phyloP scores from a whole-genome alignment of 1,284 basidiomycete species.

The Erythrobasidium hasegawianum region DNA sequence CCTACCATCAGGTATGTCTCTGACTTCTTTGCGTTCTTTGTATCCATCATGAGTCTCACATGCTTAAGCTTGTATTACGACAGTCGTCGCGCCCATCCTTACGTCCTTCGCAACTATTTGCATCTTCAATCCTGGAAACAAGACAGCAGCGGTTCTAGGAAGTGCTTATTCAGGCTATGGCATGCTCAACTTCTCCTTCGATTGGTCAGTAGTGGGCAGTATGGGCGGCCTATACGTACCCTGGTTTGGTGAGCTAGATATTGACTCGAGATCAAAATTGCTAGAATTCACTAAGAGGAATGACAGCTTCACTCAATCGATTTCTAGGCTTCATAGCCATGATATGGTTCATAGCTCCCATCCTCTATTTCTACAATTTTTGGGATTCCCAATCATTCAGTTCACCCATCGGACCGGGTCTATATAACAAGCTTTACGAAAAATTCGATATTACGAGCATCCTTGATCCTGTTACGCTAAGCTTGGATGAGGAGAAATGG shows the following conservation, averaged over 20 bases:
- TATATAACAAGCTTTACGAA: conserved; percentile 47
- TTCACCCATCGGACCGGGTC: conserved; percentile 48
- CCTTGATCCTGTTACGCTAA: conserved; percentile 39
- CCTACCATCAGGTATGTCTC: conserved; percentile 37
- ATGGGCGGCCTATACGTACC: conserved; percentile 42
- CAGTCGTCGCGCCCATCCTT: conserved; percentile 49
- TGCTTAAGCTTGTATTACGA: no score
- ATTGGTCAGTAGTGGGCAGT: conserved; percentile 45
- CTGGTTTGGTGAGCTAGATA: conserved; percentile 43
- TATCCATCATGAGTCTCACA: no score
- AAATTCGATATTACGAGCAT: conserved; percentile 44
- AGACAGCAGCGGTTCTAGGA: conserved; percentile 44
- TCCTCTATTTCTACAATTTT: conserved; percentile 51
- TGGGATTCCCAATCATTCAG: conserved; percentile 50
- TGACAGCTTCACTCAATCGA: conserved; percentile 30
- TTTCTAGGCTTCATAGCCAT: conserved; percentile 32
- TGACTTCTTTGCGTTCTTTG: neutral
- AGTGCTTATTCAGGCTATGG: conserved; percentile 52
- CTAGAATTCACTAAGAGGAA: no score
- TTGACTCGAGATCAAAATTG: no score
- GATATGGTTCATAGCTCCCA: conserved; percentile 51
- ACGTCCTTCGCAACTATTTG: conserved; percentile 52
- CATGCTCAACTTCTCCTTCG: conserved; percentile 47
- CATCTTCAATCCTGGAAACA: conserved; percentile 45
- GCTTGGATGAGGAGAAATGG: conserved; percentile 43